Base-by-base conservation (phyloP, 148 eudicot species). In the Silene conica region DNA sequence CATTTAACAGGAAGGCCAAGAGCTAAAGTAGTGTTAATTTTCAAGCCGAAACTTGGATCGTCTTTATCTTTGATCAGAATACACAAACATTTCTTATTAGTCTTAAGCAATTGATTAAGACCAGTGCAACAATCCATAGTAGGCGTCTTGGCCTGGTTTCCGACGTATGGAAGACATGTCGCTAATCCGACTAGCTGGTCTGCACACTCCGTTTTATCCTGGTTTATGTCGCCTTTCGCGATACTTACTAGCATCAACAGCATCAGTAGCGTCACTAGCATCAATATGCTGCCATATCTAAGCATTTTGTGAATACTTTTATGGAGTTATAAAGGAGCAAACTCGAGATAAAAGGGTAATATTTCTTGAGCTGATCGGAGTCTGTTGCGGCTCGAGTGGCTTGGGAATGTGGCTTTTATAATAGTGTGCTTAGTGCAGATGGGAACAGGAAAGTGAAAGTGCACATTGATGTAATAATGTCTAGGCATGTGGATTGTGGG, bases 1-100 rank as follows among this genome's bases (percentile, higher is more conserved):
- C 98, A 94, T 25, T 60, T 19, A 18, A 28, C 0, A 20, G 97
- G 98, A 64, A 94, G 90, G 56, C 80, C 54, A 15, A 94, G 79
- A 3, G 96, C 98, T n/a, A 83, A 83, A 1, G 92, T 87, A 63
- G 88, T 79, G 76, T 94, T 90, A 75, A 94, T 82, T 62, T 94
- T 88, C 16, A 91, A 75, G 57, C 97, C 96, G 26, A 91, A 87
- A 76, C 78, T 83, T 0, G 97, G 96, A 60, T 91, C 93, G 69
- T 94, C 69, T 5, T 87, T 64, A 66, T 94, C 91, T 87, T 84
- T 91, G 10, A 94, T 70, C 46, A 94, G 70, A 52, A 94, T 41
- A 69, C 98, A 94, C 0, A 94, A 58, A 74, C 98, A 94, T 63
- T 84, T 80, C 79, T 78, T 83, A 87, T 85, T 87, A 34, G 18